Conservation (phyloP, 1,284 basidiomycete genomes). For the Ceratobasidium sp. region DNA sequence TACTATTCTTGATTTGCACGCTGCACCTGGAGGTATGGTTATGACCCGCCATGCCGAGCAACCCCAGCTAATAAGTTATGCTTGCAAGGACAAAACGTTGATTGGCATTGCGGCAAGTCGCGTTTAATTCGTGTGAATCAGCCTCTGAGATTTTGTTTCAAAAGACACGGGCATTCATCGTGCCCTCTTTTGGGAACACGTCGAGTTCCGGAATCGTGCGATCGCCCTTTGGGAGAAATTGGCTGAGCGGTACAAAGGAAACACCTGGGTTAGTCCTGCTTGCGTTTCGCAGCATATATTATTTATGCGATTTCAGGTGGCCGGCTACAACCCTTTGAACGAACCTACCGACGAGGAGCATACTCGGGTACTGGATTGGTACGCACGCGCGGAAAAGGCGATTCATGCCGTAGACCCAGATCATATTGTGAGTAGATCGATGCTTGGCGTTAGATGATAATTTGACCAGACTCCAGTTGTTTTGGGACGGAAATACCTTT, state of each 20-base stretch:
- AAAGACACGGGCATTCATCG: conserved; percentile 50
- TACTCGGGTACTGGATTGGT: conserved; percentile 55
- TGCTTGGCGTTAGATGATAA: conserved; percentile 40
- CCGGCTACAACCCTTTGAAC: conserved; percentile 59
- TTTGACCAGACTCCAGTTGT: conserved; percentile 40
- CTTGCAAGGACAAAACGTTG: conserved; percentile 49
- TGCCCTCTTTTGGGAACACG: conserved; percentile 58
- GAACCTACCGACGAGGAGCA: conserved; percentile 58
- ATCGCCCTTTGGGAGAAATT: conserved; percentile 58
- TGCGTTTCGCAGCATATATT: too few species aligned
- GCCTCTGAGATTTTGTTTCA: not conserved
- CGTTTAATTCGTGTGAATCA: not conserved
- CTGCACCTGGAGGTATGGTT: conserved; percentile 50
- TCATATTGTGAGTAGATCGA: conserved; percentile 53
- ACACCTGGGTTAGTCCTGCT: conserved; percentile 57
- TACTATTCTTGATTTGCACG: conserved; percentile 70
- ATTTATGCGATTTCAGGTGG: conserved; percentile 13
- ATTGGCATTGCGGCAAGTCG: conserved; percentile 49
- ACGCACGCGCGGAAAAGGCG: conserved; percentile 57
- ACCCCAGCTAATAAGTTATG: not conserved
- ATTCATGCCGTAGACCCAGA: conserved; percentile 58
- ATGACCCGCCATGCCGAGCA: not conserved
- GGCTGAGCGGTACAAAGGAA: conserved; percentile 57
- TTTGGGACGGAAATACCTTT: conserved; percentile 56
- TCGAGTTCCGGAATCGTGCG: conserved; percentile 59